A percentile compares a stretch with the other conserved stretches of the same genome.
Conservation (phyloP, 1,139 yeast species). For the Kodamaea derodonti region DNA sequence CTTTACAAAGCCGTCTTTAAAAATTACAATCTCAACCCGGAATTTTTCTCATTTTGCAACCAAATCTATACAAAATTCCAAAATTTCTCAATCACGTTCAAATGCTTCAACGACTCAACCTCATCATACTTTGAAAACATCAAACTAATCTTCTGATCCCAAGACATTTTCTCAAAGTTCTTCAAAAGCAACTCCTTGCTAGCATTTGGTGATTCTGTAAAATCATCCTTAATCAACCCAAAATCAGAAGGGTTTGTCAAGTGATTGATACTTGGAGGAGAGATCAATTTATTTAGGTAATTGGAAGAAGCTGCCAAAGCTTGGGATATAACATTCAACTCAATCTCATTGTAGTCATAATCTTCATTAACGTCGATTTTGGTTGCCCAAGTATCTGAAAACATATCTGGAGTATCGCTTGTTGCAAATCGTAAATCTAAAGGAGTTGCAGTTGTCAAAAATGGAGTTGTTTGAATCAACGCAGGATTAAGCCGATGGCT, state of each 20-base stretch:
- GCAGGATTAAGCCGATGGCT: slow-evolving; percentile 17
- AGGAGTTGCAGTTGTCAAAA: slow-evolving; percentile 48
- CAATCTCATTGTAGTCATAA: slow-evolving; percentile 40
- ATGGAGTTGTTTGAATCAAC: slow-evolving; percentile 53
- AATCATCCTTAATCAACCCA: slow-evolving; percentile 8
- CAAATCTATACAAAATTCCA: slow-evolving; percentile 6
- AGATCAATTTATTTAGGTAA: slow-evolving; percentile 22
- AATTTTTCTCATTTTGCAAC: not conserved
- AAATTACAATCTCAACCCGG: too few relatives aligned
- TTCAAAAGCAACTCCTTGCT: slow-evolving; percentile 10
- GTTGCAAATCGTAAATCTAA: slow-evolving; percentile 41
- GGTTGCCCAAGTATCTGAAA: slow-evolving; percentile 43
- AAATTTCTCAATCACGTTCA: slow-evolving; percentile 6
- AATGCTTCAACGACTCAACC: slow-evolving; percentile 8
- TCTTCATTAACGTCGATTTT: slow-evolving; percentile 49
- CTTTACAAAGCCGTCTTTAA: too few relatives aligned
- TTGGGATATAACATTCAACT: slow-evolving; percentile 29
- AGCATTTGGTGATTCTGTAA: slow-evolving; percentile 12
- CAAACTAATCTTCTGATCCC: slow-evolving; percentile 21
- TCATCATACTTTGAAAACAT: slow-evolving; percentile 13
- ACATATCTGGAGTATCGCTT: slow-evolving; percentile 25
- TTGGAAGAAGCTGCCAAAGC: slow-evolving; percentile 32
- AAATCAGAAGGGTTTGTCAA: slow-evolving; percentile 8
- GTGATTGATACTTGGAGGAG: slow-evolving; percentile 24
- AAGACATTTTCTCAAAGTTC: slow-evolving; percentile 13